Percentiles rank a stretch among this genome's conserved stretches.
These are phyloP conservation scores for Sodiomyces alkalinus DNA, from an alignment of 2,329 filamentous ascomycete species.

Conservation along the genomic window DNA sequence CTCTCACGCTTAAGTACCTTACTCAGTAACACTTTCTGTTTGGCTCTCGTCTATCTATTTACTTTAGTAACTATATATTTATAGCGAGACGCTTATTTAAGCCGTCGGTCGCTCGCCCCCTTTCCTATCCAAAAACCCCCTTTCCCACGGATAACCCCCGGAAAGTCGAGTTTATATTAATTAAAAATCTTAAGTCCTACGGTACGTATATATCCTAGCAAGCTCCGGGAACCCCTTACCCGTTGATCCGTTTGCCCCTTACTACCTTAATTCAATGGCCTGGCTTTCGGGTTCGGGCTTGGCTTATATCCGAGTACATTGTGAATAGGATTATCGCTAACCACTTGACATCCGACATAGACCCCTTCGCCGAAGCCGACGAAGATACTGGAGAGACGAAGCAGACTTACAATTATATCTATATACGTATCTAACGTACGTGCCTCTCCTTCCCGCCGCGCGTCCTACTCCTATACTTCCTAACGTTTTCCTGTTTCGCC, in stretches of 20 bases:
- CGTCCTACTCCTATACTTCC: no score
- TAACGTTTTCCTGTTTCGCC: conserved; percentile 4
- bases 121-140: conserved; percentile 26
- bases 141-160: conserved; percentile 40
- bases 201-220: conserved; percentile 38
- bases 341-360: conserved; percentile 32
- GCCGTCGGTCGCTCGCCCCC: conserved; percentile 35
- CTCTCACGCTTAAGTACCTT: no score
- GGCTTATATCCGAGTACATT: no score
- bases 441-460: conserved; percentile 13
- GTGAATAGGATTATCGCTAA: no score
- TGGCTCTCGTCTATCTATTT: no score
- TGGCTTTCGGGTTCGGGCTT: no score
- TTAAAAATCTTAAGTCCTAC: conserved; percentile 96
- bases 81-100: conserved; percentile 31
- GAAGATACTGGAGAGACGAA: conserved; percentile 94
- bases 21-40: no score
- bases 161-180: conserved; percentile 91
- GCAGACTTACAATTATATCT: conserved; percentile 94
- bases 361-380: conserved; percentile 99
- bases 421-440: conserved; percentile 98
- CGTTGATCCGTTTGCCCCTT: no score
- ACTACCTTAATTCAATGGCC: no score
- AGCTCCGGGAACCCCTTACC: no score
- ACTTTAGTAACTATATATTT: not conserved